Percentiles rank a stretch among this genome's conserved stretches.
These are phyloP conservation scores for Leishmania turanica DNA, from an alignment of 208 protist species.

Conservation along the genomic window DNA sequence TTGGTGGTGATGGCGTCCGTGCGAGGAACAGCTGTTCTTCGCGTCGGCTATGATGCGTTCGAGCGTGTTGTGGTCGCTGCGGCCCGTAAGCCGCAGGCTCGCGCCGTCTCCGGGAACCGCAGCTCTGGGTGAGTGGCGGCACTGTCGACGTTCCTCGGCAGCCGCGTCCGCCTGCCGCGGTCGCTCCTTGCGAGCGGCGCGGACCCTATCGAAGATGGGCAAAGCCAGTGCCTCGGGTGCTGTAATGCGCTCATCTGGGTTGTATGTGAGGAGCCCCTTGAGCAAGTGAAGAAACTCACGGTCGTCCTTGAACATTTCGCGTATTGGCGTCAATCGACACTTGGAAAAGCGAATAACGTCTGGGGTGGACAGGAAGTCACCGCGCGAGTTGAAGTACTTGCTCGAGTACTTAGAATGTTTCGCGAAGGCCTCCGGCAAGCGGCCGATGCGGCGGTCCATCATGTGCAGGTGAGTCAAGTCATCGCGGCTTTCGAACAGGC, in stretches of 20 bases:
- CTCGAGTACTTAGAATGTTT: slow-evolving; percentile 41
- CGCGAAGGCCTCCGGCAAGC: slow-evolving; percentile 58
- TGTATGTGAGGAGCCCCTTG: slow-evolving; percentile 58
- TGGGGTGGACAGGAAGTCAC: slow-evolving; percentile 47
- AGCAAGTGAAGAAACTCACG: slow-evolving; percentile 65
- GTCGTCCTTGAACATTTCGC: slow-evolving; percentile 59
- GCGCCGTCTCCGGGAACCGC: not conserved
- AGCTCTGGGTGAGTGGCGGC: not conserved
- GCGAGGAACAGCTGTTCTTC: not conserved
- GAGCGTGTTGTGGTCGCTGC: slow-evolving; percentile 10
- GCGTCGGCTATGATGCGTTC: not conserved
- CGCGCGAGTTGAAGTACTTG: slow-evolving; percentile 60
- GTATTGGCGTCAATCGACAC: slow-evolving; percentile 38
- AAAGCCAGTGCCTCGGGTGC: slow-evolving; percentile 66
- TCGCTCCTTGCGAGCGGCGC: slow-evolving; percentile 3
- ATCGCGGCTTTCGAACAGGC: slow-evolving; percentile 91
- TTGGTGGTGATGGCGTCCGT: not conserved
- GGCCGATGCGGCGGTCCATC: slow-evolving; percentile 73
- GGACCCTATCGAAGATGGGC: slow-evolving; percentile 55
- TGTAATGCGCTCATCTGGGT: slow-evolving; percentile 73
- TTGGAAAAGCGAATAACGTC: slow-evolving; percentile 45
- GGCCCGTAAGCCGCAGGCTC: slow-evolving; percentile 6
- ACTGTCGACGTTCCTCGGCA: slow-evolving; percentile 8
- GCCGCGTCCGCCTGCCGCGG: slow-evolving; percentile 5
- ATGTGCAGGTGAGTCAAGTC: slow-evolving; percentile 84